Percentiles rank a stretch among this genome's conserved stretches.
These are phyloP conservation scores for Elaeis guineensis DNA, from an alignment of 176 grass and related monocot species.

Conservation along the genomic window DNA sequence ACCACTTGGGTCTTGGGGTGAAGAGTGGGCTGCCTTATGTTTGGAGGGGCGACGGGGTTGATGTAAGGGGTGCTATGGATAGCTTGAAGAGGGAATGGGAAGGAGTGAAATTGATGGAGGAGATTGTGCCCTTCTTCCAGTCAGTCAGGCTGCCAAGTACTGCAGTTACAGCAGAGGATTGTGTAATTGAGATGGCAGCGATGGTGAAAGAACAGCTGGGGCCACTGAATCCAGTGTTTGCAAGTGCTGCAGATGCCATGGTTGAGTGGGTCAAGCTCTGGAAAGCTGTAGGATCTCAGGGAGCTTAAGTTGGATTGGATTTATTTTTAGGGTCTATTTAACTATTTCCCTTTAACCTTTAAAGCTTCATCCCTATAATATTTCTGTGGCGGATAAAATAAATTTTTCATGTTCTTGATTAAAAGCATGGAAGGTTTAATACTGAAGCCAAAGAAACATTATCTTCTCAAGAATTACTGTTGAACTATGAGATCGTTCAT, in stretches of 20 bases:
- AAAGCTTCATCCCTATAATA: too few species aligned
- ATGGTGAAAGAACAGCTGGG: slow-evolving; percentile 57
- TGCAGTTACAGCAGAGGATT: slow-evolving; percentile 47
- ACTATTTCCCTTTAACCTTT: too few species aligned
- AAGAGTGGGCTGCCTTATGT: slow-evolving; percentile 94
- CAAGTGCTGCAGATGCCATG: slow-evolving; percentile 62
- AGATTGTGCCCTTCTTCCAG: slow-evolving; percentile 69
- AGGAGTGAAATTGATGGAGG: slow-evolving; percentile 79
- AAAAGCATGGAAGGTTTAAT: too few species aligned
- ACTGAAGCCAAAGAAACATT: too few species aligned
- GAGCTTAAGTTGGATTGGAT: slow-evolving; percentile 15
- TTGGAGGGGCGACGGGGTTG: slow-evolving; percentile 44
- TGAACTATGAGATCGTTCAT: too few species aligned
- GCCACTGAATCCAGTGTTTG: slow-evolving; percentile 41
- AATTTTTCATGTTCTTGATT: too few species aligned
- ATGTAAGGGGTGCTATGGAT: slow-evolving; percentile 49
- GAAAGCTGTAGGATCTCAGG: slow-evolving; percentile 46
- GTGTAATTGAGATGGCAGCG: slow-evolving; percentile 58
- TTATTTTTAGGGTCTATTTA: too few species aligned
- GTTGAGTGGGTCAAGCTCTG: slow-evolving; percentile 77
- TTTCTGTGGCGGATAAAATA: too few species aligned
- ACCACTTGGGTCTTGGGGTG: slow-evolving; percentile 55
- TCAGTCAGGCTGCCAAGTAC: slow-evolving; percentile 32
- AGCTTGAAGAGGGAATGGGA: slow-evolving; percentile 78
- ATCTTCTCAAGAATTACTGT: too few species aligned